phyloP scores from a whole-genome alignment of 2,329 filamentous ascomycete species.

The Magnaporthiopsis incrustans region DNA sequence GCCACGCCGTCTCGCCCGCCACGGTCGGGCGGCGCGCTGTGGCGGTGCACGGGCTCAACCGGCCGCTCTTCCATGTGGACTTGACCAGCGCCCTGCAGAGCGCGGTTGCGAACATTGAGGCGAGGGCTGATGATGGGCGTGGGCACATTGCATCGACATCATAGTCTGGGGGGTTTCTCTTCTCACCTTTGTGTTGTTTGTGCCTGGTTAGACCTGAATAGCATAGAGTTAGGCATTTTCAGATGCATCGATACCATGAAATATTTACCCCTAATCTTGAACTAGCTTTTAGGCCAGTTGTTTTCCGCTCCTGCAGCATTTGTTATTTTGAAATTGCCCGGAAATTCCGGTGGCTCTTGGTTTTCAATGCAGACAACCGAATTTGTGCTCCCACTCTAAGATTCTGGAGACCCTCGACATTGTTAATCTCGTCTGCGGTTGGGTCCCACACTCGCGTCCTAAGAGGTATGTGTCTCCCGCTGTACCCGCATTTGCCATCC shows the following conservation, averaged over 20 bases:
- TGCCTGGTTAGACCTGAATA: too few species aligned
- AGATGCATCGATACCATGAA: not conserved
- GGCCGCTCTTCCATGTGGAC: constrained; percentile 91
- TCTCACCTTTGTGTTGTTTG: too few species aligned
- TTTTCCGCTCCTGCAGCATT: not conserved
- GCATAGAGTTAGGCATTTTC: too few species aligned
- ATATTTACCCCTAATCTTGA: not conserved
- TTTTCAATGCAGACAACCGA: not conserved
- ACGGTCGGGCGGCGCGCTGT: constrained; percentile 29
- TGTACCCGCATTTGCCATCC: not conserved
- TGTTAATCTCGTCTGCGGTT: too few species aligned
- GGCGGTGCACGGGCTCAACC: constrained; percentile 76
- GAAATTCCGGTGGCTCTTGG: not conserved
- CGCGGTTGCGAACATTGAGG: constrained; percentile 71
- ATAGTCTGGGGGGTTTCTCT: too few species aligned
- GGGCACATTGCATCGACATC: too few species aligned
- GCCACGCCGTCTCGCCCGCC: not conserved
- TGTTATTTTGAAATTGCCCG: not conserved
- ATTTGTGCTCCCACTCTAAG: not conserved
- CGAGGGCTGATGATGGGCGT: constrained; percentile 27
- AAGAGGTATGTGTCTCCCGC: not conserved
- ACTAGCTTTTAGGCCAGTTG: not conserved
- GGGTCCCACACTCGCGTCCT: not conserved
- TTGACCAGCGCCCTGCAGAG: constrained; percentile 82
- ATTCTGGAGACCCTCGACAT: too few species aligned